Conservation (phyloP, 176 grass and related monocot genomes). For the Alloteropsis semialata region DNA sequence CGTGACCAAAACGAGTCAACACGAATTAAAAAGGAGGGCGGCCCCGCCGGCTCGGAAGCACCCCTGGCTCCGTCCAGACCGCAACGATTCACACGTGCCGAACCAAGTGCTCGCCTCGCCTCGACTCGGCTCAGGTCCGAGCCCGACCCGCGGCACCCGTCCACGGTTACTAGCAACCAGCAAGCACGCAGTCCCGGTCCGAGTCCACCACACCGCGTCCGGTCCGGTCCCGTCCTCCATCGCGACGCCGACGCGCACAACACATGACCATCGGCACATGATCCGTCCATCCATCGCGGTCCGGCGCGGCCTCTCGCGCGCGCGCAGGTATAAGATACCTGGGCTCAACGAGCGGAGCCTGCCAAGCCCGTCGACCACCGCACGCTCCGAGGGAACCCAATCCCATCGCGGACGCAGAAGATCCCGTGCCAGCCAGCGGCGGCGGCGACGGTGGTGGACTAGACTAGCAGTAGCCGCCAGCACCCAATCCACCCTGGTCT, state of each 20-base stretch:
- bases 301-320: neutral
- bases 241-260: neutral
- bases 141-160: no score
- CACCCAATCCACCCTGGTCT: neutral
- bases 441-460: neutral
- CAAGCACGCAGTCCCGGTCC: constrained; percentile 6
- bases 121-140: neutral
- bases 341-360: neutral
- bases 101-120: neutral
- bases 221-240: neutral
- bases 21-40: neutral
- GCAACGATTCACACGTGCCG: constrained; percentile 37
- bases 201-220: constrained; percentile 27
- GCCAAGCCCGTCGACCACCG: neutral
- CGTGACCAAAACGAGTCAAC: neutral
- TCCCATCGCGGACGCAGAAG: constrained; percentile 3
- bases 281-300: neutral
- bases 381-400: neutral
- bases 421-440: neutral
- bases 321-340: constrained; percentile 14
- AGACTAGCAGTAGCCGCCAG: neutral
- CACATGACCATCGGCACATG: neutral
- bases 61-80: neutral
- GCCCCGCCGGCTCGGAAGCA: neutral
- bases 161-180: no score